phyloP scores from a whole-genome alignment of 1,284 basidiomycete genomes.

The Omphalotus olearius region DNA sequence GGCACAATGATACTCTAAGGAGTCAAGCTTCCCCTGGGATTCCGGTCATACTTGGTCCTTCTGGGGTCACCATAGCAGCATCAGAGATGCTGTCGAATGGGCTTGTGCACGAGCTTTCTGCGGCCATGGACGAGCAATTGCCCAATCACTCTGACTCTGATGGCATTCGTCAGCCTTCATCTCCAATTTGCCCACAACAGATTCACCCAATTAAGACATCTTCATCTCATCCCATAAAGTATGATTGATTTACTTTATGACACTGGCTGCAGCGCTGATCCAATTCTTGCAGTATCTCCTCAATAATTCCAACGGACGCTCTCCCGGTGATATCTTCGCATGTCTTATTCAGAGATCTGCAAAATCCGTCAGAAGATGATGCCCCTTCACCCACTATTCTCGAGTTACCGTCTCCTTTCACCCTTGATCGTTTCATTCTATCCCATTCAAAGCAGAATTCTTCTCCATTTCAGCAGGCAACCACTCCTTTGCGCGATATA shows the following conservation, averaged over 20 bases:
- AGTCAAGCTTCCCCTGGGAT: slow-evolving; percentile 14
- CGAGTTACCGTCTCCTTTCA: slow-evolving; percentile 38
- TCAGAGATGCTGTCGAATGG: slow-evolving; percentile 18
- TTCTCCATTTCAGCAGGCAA: neutral
- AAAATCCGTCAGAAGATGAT: neutral
- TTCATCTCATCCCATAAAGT: slow-evolving; percentile 83
- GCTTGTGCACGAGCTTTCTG: slow-evolving; percentile 46
- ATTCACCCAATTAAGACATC: slow-evolving; percentile 61
- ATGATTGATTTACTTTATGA: slow-evolving; percentile 17
- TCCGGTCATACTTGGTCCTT: slow-evolving; percentile 26
- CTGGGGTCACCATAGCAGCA: slow-evolving; percentile 20
- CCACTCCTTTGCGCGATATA: slow-evolving; percentile 12
- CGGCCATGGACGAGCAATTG: slow-evolving; percentile 44
- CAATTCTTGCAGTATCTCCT: slow-evolving; percentile 48
- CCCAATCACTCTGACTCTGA: slow-evolving; percentile 10
- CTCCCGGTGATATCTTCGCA: slow-evolving; percentile 54
- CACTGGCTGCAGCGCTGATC: slow-evolving; percentile 14
- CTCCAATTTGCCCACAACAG: slow-evolving; percentile 10
- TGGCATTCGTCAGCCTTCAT: slow-evolving; percentile 19
- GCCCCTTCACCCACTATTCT: slow-evolving; percentile 38
- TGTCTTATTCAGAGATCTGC: slow-evolving; percentile 27
- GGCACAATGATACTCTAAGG: slow-evolving; percentile 31
- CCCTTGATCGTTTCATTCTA: slow-evolving; percentile 33
- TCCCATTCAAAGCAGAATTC: slow-evolving; percentile 16
- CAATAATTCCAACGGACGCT: slow-evolving; percentile 60